Base-by-base conservation (phyloP, 441 rosid species). In the Hura crepitans region DNA sequence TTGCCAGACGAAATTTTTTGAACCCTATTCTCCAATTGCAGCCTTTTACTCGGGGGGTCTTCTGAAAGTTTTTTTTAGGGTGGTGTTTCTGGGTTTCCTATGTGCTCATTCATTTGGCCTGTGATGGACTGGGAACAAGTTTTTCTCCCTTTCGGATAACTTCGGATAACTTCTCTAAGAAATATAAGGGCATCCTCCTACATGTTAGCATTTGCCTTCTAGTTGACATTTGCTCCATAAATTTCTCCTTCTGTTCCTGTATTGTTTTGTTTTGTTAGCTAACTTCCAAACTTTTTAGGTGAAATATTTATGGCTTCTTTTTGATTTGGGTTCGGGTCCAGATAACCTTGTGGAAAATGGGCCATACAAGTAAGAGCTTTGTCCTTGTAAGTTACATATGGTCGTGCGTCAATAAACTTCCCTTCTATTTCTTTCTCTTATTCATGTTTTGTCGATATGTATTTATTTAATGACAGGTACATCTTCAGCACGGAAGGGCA, bases 291-390 rank as follows among this genome's bases (percentile, higher is more conserved):
- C 54, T 45, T 78, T 68, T 65, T 74, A 95, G 99, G 97, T 90
- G 3, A 95, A 95, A 80, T 95, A 95, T 78, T 78, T 95, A 57
- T 92, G 99, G 99, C 95, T 95, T 74, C 95, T 95, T 60, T 95
- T 95, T 59, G 99, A 95, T 79, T 83, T 95, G 87, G 99, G 95
- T 73, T 85, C 80, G 47, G 92, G 90, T 54, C 85, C 95, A 22
- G 92, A 90, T 73, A 95, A 95, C 83, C 97, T 92, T 65, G 96
- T 95, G 23, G 99, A 95, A 80, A 95, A 87, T 80, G 99, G 99
- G 68, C 99, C 97, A 57, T 90, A 92, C 92, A 92, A 87, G 99
- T 92, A 90, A 86, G 81, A 68, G 47, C 60, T 69, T 55, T 53
- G 60, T 65, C 43, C 75, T 62, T 65, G 31, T 55, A 47, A 42